Conservation (phyloP, 495 filamentous ascomycete genomes). For the Tuber aestivum region DNA sequence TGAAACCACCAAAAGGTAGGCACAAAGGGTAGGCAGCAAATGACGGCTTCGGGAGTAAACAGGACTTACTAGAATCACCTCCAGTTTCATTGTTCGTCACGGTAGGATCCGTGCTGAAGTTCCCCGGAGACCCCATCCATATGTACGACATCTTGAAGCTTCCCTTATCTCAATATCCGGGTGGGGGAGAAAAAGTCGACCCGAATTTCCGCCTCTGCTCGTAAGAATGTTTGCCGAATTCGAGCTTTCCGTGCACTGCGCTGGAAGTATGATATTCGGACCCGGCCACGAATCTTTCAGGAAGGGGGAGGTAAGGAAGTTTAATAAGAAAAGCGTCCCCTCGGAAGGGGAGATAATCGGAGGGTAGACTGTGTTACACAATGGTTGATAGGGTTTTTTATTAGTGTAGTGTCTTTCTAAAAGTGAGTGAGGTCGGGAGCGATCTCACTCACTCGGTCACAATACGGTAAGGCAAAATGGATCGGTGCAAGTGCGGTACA, state of each 20-base stretch:
- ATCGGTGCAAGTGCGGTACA: no score
- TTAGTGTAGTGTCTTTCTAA: neutral
- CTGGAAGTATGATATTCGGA: neutral
- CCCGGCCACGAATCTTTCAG: neutral
- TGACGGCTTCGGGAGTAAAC: neutral
- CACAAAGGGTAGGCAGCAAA: neutral
- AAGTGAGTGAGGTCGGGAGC: neutral
- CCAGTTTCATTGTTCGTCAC: constrained; percentile 61
- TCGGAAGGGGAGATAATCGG: neutral
- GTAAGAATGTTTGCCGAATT: neutral
- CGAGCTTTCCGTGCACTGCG: neutral
- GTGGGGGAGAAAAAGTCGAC: neutral
- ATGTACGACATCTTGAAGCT: constrained; percentile 61
- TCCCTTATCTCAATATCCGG: neutral
- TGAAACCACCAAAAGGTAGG: neutral
- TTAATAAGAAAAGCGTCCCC: neutral
- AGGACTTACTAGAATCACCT: constrained; percentile 72
- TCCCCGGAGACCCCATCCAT: constrained; percentile 69
- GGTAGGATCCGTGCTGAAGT: constrained; percentile 61
- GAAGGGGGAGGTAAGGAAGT: neutral
- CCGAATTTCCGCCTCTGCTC: neutral
- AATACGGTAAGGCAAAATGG: neutral
- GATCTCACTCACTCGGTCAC: no score
- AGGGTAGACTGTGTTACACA: neutral
- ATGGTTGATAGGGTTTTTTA: neutral